phyloP scores from a whole-genome alignment of 768 basidiomycete genomes.

The Mycena pura region DNA sequence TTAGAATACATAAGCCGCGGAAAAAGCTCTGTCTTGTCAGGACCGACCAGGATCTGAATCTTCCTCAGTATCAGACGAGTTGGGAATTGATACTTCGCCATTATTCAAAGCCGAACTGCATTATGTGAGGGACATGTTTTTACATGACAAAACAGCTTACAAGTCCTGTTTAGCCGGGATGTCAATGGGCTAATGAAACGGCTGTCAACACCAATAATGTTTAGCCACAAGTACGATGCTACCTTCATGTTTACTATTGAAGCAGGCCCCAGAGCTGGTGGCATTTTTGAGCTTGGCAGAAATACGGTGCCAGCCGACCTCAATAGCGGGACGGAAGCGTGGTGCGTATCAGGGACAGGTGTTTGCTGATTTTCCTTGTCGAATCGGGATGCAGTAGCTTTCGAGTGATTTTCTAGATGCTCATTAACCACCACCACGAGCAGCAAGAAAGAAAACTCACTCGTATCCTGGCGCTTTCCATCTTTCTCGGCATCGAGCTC shows the following conservation, averaged over 20 bases:
- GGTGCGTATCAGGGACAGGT: slow-evolving; percentile 1
- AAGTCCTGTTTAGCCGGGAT: not conserved
- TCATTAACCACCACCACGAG: not conserved
- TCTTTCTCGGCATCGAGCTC: slow-evolving; percentile 6
- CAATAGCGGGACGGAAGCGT: not conserved
- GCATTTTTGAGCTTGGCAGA: not conserved
- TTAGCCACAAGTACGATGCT: not conserved
- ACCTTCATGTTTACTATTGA: not conserved
- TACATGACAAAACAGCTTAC: not conserved
- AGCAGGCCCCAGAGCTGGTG: not conserved
- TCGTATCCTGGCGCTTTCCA: not conserved
- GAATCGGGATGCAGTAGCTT: not conserved
- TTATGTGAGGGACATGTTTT: not conserved
- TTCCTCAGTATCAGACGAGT: slow-evolving; percentile 21
- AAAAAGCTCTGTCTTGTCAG: not conserved
- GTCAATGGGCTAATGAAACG: not conserved
- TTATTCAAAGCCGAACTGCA: not conserved
- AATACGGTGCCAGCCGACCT: not conserved
- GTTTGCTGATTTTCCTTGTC: slow-evolving; percentile 26
- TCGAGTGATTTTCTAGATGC: not conserved
- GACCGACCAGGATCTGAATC: not conserved
- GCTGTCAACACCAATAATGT: too few relatives aligned
- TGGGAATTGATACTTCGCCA: slow-evolving; percentile 15
- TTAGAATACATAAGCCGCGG: not conserved
- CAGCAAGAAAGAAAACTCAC: not conserved